These are phyloP conservation scores for Grifola frondosa DNA, from an alignment of 1,284 basidiomycete genomes.

Conservation along the genomic window DNA sequence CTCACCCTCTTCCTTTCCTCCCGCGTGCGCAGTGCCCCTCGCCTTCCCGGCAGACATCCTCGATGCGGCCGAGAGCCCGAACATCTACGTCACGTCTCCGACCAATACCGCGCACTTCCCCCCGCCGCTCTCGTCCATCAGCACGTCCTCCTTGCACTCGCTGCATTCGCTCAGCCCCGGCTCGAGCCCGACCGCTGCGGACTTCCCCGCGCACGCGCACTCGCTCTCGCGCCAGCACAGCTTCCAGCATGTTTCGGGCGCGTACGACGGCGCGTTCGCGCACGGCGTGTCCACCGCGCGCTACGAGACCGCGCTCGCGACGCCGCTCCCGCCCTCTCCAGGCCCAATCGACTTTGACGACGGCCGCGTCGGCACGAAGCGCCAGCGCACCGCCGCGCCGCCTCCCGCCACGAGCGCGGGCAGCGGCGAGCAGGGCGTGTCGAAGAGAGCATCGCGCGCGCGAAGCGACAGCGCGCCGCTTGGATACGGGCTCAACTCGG, in stretches of 20 bases:
- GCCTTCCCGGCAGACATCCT: slow-evolving; percentile 62
- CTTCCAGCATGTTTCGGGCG: slow-evolving; percentile 51
- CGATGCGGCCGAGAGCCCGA: slow-evolving; percentile 52
- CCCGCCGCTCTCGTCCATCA: slow-evolving; percentile 28
- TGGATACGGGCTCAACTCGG: slow-evolving; percentile 37
- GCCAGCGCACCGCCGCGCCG: slow-evolving; percentile 33
- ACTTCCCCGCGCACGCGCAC: slow-evolving; percentile 50
- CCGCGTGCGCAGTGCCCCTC: slow-evolving; percentile 46
- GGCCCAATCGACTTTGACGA: slow-evolving; percentile 33
- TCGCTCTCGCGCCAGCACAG: slow-evolving; percentile 57
- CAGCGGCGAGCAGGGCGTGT: slow-evolving; percentile 18
- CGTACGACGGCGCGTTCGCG: slow-evolving; percentile 23
- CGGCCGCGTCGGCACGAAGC: slow-evolving; percentile 31
- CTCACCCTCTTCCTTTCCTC: neutral
- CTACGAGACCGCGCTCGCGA: slow-evolving; percentile 29
- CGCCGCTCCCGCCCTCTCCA: slow-evolving; percentile 35
- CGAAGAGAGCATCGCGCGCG: slow-evolving; percentile 38
- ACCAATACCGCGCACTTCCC: slow-evolving; percentile 37
- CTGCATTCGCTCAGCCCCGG: slow-evolving; percentile 51
- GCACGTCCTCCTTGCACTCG: slow-evolving; percentile 31
- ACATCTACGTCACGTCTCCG: slow-evolving; percentile 72
- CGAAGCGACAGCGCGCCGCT: slow-evolving; percentile 49
- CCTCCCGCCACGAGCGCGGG: slow-evolving; percentile 14
- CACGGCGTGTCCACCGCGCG: slow-evolving; percentile 25
- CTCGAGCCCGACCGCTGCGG: slow-evolving; percentile 63